Conservation (phyloP, 345 rosid species). For the Ricinus communis region DNA sequence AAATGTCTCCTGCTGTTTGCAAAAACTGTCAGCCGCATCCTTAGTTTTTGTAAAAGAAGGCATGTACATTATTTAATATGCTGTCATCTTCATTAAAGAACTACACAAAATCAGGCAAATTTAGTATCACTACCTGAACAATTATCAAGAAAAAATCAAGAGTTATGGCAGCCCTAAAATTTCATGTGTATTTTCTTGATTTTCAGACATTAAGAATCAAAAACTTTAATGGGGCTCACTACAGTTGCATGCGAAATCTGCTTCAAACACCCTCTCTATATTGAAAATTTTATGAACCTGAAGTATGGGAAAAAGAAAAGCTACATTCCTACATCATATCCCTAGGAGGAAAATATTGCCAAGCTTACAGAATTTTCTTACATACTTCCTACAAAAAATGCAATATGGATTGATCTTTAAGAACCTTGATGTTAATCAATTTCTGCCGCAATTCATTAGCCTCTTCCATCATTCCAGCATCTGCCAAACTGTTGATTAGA, state of each 20-base stretch:
- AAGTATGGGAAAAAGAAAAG: not conserved
- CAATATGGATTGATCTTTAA: not conserved
- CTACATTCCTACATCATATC: not conserved
- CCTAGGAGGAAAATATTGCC: not conserved
- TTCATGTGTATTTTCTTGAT: not conserved
- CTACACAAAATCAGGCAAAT: too few species aligned
- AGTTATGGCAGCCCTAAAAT: too few species aligned
- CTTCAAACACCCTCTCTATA: too few species aligned
- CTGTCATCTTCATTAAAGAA: too few species aligned
- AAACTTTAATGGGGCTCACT: too few species aligned
- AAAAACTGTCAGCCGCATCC: not conserved
- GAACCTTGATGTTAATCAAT: slow-evolving; percentile 47
- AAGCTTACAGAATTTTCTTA: not conserved
- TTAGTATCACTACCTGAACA: too few species aligned
- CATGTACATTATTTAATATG: not conserved
- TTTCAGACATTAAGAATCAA: not conserved
- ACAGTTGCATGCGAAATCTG: too few species aligned
- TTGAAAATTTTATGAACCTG: not conserved
- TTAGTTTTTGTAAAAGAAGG: not conserved
- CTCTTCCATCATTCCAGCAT: slow-evolving; percentile 61
- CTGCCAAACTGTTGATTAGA: slow-evolving; percentile 47
- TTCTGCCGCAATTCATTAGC: slow-evolving; percentile 54
- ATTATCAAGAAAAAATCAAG: not conserved
- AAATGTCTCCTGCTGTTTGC: not conserved
- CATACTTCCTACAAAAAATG: not conserved